Base-by-base conservation (phyloP, 2,329 filamentous ascomycete genomes). In the Cordyceps cateniannulata region DNA sequence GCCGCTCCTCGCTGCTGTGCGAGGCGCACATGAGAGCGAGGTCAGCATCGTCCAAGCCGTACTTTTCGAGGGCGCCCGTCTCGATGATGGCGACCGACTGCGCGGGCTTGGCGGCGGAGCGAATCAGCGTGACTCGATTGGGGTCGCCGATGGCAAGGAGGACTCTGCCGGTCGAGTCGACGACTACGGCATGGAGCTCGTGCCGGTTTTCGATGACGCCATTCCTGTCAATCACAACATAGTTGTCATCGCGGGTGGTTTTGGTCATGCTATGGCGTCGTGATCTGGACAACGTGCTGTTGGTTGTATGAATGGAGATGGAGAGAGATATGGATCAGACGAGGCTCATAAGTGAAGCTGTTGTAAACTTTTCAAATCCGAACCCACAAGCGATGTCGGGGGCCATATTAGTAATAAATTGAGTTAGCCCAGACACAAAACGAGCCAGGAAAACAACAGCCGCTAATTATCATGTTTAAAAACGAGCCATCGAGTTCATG, bases 21-120 rank as follows among this genome's bases (percentile, higher is more conserved):
- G 78, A 81, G 3, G 77, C 76, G 61, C 78, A 79, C 69, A 78
- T 76, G 1, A 81, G 66, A 0, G 77, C 79, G 1, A 81, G 62
- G 38, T 81, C 78, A 3, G 67, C 72, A 2, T 75, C 70, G 20
- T 75, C 68, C 25, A 79, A 73, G 1, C 65, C 65, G 55, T 69
- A 76, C 9, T 66, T 61, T 2, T 77, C 72, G 24, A 75, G 66
- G 1, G 66, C 73, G 0, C 75, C 76, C 0, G 75, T 78, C 59
- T 79, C 75, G 0, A 78, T 62, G 5, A 80, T 70, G 5, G 76
- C 76, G 5, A 80, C 69, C 0, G 77, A 73, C 64, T 80, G 77
- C 0, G 71, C 71, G 0, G 77, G 76, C 58, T 81, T 81, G n/a
- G 75, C 74, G 2, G 77, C 72, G 5, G 79, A 81, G 18, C 78